phyloP scores from a whole-genome alignment of 495 filamentous ascomycete genomes.

The Stereocaulon alpinum region DNA sequence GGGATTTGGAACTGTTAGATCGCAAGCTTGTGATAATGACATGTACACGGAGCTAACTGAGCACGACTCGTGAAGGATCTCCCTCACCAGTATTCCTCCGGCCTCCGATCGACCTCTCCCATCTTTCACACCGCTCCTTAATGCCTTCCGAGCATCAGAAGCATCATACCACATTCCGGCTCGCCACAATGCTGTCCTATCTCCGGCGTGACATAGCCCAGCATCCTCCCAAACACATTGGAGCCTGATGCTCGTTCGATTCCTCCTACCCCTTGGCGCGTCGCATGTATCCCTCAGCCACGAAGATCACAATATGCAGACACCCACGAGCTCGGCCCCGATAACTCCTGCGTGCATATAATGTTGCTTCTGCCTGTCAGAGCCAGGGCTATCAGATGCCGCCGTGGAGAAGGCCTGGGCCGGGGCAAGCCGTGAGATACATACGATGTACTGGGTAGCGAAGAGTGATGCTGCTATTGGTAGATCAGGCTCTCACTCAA shows the following conservation, averaged over 20 bases:
- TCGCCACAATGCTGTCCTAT: constrained; percentile 5
- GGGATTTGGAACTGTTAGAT: no score
- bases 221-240: not conserved
- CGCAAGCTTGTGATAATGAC: no score
- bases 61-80: no score
- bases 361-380: not conserved
- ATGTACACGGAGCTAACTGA: no score
- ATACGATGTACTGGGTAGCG: constrained; percentile 10
- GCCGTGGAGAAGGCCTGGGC: constrained; percentile 15
- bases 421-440: constrained; percentile 13
- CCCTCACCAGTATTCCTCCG: no score
- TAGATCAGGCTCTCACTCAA: not conserved
- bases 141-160: no score
- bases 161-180: no score
- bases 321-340: constrained; percentile 12
- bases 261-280: constrained; percentile 16
- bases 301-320: constrained; percentile 18
- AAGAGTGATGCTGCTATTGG: constrained; percentile 11
- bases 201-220: not conserved
- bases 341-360: not conserved
- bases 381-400: constrained; percentile 10
- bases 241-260: not conserved
- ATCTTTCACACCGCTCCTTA: not conserved
- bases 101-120: not conserved
- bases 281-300: constrained; percentile 21